These are phyloP conservation scores for Neltuma alba DNA, from an alignment of 306 rosid genomes.

Conservation along the genomic window DNA sequence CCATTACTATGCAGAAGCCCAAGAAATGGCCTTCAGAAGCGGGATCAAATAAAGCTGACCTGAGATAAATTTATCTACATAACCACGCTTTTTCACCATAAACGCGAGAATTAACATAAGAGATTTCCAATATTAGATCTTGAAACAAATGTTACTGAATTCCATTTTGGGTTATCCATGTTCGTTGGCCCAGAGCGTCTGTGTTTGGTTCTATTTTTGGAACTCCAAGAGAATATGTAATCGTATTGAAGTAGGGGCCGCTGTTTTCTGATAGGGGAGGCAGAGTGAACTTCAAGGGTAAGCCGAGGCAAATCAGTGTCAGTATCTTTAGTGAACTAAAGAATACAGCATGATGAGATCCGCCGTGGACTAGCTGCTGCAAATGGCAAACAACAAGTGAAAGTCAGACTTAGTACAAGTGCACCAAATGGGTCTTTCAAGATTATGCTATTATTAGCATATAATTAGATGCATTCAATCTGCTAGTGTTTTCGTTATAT, in stretches of 20 bases:
- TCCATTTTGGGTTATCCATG: neutral
- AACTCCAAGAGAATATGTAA: neutral
- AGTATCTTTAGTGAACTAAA: constrained; percentile 17
- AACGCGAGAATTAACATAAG: neutral
- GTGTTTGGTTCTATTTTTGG: neutral
- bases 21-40: neutral
- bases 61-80: neutral
- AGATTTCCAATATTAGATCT: neutral
- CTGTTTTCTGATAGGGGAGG: neutral
- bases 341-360: constrained; percentile 56
- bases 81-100: neutral
- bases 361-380: constrained; percentile 47
- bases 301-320: neutral
- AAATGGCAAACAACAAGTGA: neutral
- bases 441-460: neutral
- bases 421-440: neutral
- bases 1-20: neutral
- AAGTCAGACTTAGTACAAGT: constrained; percentile 14
- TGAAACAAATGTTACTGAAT: neutral
- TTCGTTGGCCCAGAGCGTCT: neutral
- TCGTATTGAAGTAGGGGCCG: neutral
- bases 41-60: neutral
- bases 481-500: no score
- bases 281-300: neutral
- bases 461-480: neutral